Conservation (phyloP, 176 grass and related monocot genomes). For the Zoysia pacifica region DNA sequence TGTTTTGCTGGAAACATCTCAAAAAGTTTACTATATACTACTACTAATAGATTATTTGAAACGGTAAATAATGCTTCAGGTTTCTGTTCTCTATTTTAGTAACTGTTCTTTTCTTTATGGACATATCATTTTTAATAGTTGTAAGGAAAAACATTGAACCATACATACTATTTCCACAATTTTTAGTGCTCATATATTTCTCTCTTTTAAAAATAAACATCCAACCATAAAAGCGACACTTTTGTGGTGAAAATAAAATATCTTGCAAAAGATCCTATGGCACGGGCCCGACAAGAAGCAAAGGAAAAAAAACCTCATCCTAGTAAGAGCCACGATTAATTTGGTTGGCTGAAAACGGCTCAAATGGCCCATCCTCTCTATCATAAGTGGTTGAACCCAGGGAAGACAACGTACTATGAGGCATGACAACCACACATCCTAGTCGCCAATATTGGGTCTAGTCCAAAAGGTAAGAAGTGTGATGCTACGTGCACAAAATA, state of each 20-base stretch:
- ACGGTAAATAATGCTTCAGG: no score
- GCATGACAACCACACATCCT: conserved; percentile 43
- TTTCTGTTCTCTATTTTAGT: no score
- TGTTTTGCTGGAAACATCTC: neutral
- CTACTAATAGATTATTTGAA: no score
- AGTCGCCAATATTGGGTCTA: neutral
- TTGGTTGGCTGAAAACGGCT: conserved; percentile 52
- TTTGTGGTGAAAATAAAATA: conserved; percentile 39
- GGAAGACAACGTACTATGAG: conserved; percentile 49
- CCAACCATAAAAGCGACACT: conserved; percentile 20
- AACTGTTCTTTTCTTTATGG: no score
- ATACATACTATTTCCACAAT: neutral
- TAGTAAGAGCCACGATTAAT: conserved; percentile 27
- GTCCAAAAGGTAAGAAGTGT: conserved; percentile 5
- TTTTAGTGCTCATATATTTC: neutral
- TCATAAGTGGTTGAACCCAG: conserved; percentile 60
- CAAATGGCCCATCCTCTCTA: conserved; percentile 39
- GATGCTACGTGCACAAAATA: neutral
- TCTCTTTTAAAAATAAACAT: neutral
- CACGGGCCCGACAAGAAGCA: neutral
- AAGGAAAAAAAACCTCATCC: conserved; percentile 45
- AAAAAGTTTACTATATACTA: neutral
- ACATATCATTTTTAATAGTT: no score
- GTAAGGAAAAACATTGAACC: neutral
- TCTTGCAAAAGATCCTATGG: conserved; percentile 37